Conservation (phyloP, 257 asterid species). For the Parsonsia alboflavescens region DNA sequence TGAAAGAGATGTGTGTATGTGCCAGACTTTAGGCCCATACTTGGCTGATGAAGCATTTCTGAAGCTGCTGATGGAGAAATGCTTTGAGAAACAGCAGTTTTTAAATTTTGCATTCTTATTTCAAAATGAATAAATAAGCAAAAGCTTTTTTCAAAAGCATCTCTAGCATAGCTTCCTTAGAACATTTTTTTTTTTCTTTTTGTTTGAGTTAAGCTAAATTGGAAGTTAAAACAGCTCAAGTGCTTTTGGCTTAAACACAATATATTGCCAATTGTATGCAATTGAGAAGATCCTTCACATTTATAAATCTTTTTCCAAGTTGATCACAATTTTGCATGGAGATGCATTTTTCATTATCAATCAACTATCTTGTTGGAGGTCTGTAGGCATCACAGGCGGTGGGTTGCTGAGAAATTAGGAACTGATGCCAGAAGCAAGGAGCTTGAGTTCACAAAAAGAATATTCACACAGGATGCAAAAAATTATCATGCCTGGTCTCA, state of each 20-base stretch:
- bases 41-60: not conserved
- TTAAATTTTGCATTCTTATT: too few relatives aligned
- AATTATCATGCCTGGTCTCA: slow-evolving; percentile 98
- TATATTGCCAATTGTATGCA: not conserved
- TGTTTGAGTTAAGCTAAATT: too few relatives aligned
- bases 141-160: too few relatives aligned
- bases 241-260: too few relatives aligned
- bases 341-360: not conserved
- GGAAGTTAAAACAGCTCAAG: too few relatives aligned
- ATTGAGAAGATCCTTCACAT: not conserved
- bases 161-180: too few relatives aligned
- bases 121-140: too few relatives aligned
- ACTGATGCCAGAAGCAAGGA: slow-evolving; percentile 41
- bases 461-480: slow-evolving; percentile 74
- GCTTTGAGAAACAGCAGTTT: too few relatives aligned
- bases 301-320: not conserved
- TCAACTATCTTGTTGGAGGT: slow-evolving; percentile 4
- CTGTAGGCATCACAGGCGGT: slow-evolving; percentile 93
- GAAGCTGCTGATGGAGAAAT: not conserved
- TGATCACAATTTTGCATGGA: not conserved
- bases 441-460: slow-evolving; percentile 66
- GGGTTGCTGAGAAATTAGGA: slow-evolving; percentile 94
- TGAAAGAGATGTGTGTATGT: not conserved
- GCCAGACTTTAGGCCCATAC: not conserved
- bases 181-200: too few relatives aligned